These are phyloP conservation scores for Fusarium haematococcum DNA, from an alignment of 2,329 filamentous ascomycete genomes.

Conservation along the genomic window DNA sequence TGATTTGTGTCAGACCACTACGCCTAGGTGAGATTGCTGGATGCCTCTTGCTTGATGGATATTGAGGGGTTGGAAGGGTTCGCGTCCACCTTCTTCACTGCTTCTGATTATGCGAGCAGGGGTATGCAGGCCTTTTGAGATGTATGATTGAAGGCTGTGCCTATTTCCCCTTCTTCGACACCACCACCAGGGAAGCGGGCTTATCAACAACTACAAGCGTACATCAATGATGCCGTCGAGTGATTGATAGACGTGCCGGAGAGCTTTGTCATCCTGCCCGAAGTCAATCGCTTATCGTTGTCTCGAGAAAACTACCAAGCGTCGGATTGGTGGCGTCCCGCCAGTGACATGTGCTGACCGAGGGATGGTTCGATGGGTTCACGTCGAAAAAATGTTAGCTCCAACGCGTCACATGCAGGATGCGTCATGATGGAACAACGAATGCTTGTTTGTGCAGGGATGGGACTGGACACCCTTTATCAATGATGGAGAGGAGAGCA, in stretches of 20 bases:
- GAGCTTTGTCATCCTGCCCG: neutral
- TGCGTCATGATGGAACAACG: neutral
- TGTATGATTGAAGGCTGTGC: neutral
- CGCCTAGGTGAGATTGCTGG: neutral
- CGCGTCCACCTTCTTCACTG: neutral
- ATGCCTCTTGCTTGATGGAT: neutral
- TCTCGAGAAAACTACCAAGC: neutral
- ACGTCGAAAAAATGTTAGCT: neutral
- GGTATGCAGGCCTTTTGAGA: neutral
- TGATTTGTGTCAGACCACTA: neutral
- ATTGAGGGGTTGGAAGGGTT: neutral
- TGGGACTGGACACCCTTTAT: neutral
- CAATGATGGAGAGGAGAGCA: neutral
- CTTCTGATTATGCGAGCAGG: neutral
- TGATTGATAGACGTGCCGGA: neutral
- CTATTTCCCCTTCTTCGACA: neutral
- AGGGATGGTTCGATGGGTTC: neutral
- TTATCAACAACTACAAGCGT: neutral
- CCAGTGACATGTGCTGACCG: neutral
- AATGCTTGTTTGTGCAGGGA: neutral
- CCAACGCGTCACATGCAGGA: neutral
- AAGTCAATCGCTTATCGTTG: neutral
- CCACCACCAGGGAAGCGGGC: neutral
- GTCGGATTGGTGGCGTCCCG: neutral
- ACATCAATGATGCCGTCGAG: neutral